phyloP scores from a whole-genome alignment of 108 stramenopile genomes.

The Nannochloropsis salina region DNA sequence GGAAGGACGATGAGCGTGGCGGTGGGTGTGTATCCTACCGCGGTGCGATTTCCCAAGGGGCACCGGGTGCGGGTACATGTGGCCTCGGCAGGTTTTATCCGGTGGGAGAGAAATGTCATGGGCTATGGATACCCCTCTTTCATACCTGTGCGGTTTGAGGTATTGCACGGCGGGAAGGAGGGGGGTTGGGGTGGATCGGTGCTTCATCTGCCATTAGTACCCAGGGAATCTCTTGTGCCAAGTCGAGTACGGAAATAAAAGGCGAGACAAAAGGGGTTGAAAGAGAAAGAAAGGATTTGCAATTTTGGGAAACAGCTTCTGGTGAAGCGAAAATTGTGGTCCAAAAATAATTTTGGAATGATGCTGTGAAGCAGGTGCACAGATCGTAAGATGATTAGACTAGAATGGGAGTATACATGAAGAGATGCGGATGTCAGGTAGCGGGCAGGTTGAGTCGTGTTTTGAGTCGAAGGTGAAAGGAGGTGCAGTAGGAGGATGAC shows the following conservation, averaged over 20 bases:
- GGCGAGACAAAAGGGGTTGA: background rate
- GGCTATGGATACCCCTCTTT: background rate
- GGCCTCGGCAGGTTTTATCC: background rate
- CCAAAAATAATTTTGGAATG: too few relatives aligned
- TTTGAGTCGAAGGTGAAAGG: too few relatives aligned
- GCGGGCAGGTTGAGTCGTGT: too few relatives aligned
- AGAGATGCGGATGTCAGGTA: too few relatives aligned
- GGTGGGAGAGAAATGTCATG: constrained; percentile 17
- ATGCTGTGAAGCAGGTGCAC: too few relatives aligned
- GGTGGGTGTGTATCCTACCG: background rate
- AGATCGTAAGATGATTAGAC: too few relatives aligned
- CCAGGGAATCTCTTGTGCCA: background rate
- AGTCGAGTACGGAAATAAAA: background rate
- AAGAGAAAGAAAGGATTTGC: background rate
- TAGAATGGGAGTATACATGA: too few relatives aligned
- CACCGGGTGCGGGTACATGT: background rate
- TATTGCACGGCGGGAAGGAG: background rate
- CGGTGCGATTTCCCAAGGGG: background rate
- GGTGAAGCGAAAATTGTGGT: too few relatives aligned
- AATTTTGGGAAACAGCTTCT: background rate
- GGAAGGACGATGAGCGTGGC: background rate
- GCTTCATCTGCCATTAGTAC: background rate
- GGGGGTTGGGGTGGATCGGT: background rate
- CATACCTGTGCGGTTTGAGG: background rate
- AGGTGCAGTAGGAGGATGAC: too few relatives aligned